These are phyloP conservation scores for Glycine latifolia DNA, from an alignment of 306 rosid genomes.

Conservation along the genomic window DNA sequence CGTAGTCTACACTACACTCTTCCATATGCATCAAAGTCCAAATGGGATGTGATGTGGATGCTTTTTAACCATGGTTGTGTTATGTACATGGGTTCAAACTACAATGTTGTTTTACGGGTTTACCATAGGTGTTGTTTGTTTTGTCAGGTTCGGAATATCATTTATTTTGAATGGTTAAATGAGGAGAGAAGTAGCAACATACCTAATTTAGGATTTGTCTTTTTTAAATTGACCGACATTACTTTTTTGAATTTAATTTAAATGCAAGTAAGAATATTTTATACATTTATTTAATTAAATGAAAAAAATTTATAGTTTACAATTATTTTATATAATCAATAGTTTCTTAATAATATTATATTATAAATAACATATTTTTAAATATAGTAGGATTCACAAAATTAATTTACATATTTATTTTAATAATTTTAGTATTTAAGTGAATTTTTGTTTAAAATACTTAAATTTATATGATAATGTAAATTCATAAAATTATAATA, in stretches of 20 bases:
- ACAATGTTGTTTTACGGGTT: background rate
- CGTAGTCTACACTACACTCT: background rate
- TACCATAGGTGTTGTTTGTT: background rate
- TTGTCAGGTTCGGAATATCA: background rate
- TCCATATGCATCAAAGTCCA: constrained; percentile 37
- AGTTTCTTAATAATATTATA: no score
- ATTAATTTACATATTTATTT: no score
- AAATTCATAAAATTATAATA: no score
- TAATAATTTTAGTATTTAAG: no score
- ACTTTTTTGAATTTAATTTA: background rate
- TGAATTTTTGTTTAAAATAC: no score
- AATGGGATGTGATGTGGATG: constrained; percentile 9
- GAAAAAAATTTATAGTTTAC: no score
- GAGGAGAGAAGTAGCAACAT: background rate
- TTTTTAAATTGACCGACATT: background rate
- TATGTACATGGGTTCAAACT: no score
- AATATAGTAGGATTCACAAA: no score
- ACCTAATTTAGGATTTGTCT: background rate
- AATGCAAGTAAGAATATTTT: background rate
- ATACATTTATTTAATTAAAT: background rate
- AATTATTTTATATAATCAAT: no score
- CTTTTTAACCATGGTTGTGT: constrained; percentile 45
- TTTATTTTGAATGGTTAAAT: background rate
- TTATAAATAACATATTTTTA: no score
- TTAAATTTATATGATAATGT: no score